phyloP scores from a whole-genome alignment of 2,329 filamentous ascomycete genomes.

The Bretziella fagacearum region DNA sequence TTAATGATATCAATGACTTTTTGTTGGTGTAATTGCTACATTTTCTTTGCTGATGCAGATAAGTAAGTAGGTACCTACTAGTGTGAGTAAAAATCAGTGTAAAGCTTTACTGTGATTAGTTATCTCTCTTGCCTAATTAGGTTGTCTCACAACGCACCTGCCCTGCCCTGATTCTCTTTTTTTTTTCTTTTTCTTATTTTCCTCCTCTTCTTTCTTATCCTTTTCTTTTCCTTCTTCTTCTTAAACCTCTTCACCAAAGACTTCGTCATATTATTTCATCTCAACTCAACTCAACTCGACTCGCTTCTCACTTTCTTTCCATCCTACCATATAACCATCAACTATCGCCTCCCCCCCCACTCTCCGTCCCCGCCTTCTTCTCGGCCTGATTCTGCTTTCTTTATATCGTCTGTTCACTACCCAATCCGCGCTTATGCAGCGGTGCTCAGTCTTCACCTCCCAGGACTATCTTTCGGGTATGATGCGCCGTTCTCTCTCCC shows the following conservation, averaged over 20 bases:
- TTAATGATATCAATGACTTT: background rate
- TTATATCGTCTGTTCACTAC: conserved; percentile 22
- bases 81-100: background rate
- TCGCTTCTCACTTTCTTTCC: conserved; percentile 5
- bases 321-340: background rate
- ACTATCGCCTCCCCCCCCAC: conserved; percentile 2
- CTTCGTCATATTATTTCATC: background rate
- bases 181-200: conserved; percentile 4
- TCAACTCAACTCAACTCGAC: conserved; percentile 5
- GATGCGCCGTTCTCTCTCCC: conserved; percentile 19
- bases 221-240: conserved; percentile 4
- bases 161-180: conserved; percentile 6
- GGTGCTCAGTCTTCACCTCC: conserved; percentile 71
- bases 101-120: no score
- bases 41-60: background rate
- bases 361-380: conserved; percentile 13
- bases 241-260: conserved; percentile 11
- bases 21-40: background rate
- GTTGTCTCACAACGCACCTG: conserved; percentile 1
- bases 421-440: conserved; percentile 60
- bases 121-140: no score
- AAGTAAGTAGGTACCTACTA: no score
- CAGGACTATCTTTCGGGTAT: conserved; percentile 69
- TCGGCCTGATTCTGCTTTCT: conserved; percentile 15
- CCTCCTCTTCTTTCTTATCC: background rate